These are phyloP conservation scores for Plasmodium vinckei DNA, from an alignment of 169 alveolate species.

Conservation along the genomic window DNA sequence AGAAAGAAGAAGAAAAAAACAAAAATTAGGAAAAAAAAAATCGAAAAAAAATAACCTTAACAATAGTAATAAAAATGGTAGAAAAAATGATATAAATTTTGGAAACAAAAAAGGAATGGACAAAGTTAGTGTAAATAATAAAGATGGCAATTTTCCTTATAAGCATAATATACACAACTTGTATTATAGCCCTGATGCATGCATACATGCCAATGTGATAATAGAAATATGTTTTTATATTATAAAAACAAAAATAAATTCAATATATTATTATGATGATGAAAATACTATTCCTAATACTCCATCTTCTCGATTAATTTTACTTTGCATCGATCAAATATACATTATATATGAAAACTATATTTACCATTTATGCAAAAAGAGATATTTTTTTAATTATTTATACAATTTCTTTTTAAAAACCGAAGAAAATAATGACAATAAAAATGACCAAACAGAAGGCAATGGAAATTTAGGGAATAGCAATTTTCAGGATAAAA, in stretches of 20 bases:
- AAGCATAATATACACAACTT: slow-evolving; percentile 26
- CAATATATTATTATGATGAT: slow-evolving; percentile 55
- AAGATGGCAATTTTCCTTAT: slow-evolving; percentile 25
- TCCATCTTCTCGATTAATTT: slow-evolving; percentile 60
- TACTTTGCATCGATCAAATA: slow-evolving; percentile 70
- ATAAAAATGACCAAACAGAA: neutral
- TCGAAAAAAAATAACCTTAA: neutral
- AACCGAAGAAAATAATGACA: slow-evolving; percentile 2
- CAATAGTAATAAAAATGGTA: neutral
- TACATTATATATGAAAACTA: slow-evolving; percentile 72
- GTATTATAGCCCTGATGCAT: slow-evolving; percentile 62
- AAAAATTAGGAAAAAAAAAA: slow-evolving; percentile 5
- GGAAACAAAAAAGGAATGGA: neutral
- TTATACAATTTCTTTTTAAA: slow-evolving; percentile 28
- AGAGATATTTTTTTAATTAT: slow-evolving; percentile 59
- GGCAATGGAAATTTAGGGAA: neutral
- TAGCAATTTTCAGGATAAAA: neutral
- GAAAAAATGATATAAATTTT: neutral
- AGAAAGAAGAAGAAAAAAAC: neutral
- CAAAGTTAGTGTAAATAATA: neutral
- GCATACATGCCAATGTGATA: slow-evolving; percentile 64
- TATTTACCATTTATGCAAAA: slow-evolving; percentile 66
- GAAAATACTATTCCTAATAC: slow-evolving; percentile 30
- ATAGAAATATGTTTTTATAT: slow-evolving; percentile 58
- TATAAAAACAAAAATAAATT: slow-evolving; percentile 51